Evolutionary conservation across 345 rosid species (phyloP), one percentile per base, ranked within the genome.

Genomic region (Rhizophora mangle): DNA sequence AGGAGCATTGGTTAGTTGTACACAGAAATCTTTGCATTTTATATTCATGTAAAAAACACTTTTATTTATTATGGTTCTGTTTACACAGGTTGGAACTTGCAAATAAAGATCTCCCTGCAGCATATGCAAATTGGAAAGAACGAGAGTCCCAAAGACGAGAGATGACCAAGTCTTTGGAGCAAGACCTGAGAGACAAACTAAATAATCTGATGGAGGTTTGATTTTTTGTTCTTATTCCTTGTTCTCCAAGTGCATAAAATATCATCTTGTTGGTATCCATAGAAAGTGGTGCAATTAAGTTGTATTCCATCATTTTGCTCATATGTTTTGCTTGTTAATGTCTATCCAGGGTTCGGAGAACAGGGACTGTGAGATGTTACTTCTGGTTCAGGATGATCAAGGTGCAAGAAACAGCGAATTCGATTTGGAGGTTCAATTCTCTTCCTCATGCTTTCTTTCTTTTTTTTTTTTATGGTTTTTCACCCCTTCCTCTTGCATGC

Each of bases 1-100:
- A 76, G 37, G 84, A 84, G 64, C 87, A 92, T 72, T 95, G 98
- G 99, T 95, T 71, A 78, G 96, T 84, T 62, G n/a, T 51, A 59
- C 75, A 36, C 69, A 52, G 43, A 74, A 64, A 64, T 78, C 63
- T 71, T 18, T 62, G 62, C 26, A 56, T 64, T 71, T 65, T 31
- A 34, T 6, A 52, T 72, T 62, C 13, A 27, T 21, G 22, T 27
- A 9, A 27, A 34, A 49, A 58, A 36, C 56, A 34, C 21, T 59
- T 59, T 72, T 68, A 24, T 49, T 69, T 26, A 78, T 59, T 34
- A 27, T 49, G 60, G 37, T 39, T 49, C 47, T 54, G 46, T 68
- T 69, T 71, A 31, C 76, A 58, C 79, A 95, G 99, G 99, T 73
- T 85, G 72, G 81, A 74, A 70, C 69, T 95, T 81, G 91, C 82